Base-by-base conservation (phyloP, 495 filamentous ascomycete species). In the Neurospora sp. region DNA sequence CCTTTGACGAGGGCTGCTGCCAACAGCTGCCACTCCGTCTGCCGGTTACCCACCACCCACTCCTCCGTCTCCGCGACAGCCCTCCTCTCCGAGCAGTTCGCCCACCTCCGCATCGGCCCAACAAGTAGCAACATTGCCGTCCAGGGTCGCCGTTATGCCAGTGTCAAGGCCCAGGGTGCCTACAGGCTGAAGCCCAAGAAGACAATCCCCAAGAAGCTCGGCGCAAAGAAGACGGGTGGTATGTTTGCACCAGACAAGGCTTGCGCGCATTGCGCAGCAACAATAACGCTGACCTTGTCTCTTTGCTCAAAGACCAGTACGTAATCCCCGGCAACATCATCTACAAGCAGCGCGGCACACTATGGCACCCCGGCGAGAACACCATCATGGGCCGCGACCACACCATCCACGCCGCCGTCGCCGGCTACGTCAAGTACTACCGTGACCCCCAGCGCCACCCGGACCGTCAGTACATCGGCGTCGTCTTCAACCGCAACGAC, bases 321-420 rank as follows among this genome's bases (percentile, higher is more conserved):
- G 96, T 99, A 14, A 89, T 94, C 68, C 90, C 93, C 3, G 96
- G 96, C 38, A 97, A 96, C 86, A 98, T 99, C 81, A 94, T 99
- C 83, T 99, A 96, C 89, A 90, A 91, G 74, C 96, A 99, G 82
- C 91, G 96, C 72, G 96, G 96, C 74, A 95, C 96, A 37, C 87
- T 90, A 79, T 99, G 96, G 96, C 94, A 90, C 79, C 89, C 96
- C 2, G 96, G 96, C 75, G 95, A 98, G 79, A 97, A 98, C 83
- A 92, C 91, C 79, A 90, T 86, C 72, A 93, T 98, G 87, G 96
- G 96, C 16, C 89, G 95, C n/a, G 94, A 98, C 83, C 96, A 97
- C 86, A 98, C 95, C 39, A 97, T 99, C 84, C 97, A 92, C 81
- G 92, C 96, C 44, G 87, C 87, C 40, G 85, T 90, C 41, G 84